Conservation (phyloP, 2,329 filamentous ascomycete genomes). For the Colletotrichum sp. region DNA sequence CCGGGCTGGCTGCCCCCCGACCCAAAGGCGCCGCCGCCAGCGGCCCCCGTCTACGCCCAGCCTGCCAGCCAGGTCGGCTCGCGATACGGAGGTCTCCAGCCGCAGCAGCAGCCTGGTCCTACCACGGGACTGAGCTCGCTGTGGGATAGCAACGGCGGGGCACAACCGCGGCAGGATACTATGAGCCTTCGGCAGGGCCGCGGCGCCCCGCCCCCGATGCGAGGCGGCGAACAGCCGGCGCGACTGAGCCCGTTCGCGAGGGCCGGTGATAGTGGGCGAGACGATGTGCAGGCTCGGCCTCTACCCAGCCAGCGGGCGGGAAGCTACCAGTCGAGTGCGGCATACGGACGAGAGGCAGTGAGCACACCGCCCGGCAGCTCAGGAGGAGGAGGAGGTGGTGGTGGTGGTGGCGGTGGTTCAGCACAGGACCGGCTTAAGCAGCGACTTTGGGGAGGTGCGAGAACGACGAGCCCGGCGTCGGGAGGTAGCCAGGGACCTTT, state of each 20-base stretch:
- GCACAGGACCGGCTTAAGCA: constrained; percentile 86
- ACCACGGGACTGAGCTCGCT: constrained; percentile 55
- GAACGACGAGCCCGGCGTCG: constrained; percentile 59
- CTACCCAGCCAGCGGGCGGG: constrained; percentile 75
- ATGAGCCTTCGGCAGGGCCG: constrained; percentile 52
- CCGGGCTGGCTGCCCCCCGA: constrained; percentile 90
- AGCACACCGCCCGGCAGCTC: constrained; percentile 35
- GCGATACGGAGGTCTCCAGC: constrained; percentile 54
- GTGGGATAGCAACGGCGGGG: constrained; percentile 53
- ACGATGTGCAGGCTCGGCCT: constrained; percentile 55
- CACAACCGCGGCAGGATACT: constrained; percentile 36
- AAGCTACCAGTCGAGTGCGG: constrained; percentile 68
- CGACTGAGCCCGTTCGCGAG: constrained; percentile 36
- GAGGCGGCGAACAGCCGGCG: constrained; percentile 24
- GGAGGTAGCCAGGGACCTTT: constrained; percentile 45
- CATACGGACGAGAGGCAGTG: constrained; percentile 28
- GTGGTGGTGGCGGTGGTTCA: constrained; percentile 45
- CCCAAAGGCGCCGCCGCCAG: constrained; percentile 72
- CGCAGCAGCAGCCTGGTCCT: constrained; percentile 32
- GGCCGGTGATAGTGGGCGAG: constrained; percentile 28
- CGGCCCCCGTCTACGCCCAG: constrained; percentile 58
- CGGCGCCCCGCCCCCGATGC: constrained; percentile 31
- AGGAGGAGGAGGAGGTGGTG: constrained; percentile 37
- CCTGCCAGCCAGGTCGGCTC: constrained; percentile 48
- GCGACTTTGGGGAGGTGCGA: constrained; percentile 69